A percentile compares a stretch with the other conserved stretches of the same genome.
Conservation (phyloP, 2,329 filamentous ascomycete species). For the Cladosporium sphaerospermum region DNA sequence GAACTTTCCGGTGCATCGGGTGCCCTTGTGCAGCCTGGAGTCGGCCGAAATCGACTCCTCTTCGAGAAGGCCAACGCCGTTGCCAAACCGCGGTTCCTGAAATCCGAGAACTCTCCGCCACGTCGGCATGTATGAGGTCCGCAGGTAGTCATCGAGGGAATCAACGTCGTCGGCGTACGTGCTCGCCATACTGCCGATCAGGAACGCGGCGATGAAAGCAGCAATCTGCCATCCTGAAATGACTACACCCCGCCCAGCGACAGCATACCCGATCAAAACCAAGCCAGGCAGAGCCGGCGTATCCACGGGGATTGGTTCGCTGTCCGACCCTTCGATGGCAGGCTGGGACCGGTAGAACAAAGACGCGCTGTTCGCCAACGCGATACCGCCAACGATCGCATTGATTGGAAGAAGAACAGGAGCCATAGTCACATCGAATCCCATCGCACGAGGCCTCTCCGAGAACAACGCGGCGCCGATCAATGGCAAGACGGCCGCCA, state of each 20-base stretch:
- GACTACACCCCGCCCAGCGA: background rate
- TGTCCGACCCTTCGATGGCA: background rate
- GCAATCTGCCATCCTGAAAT: conserved; percentile 6
- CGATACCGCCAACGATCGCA: conserved; percentile 1
- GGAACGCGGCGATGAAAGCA: conserved; percentile 1
- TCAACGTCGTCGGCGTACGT: background rate
- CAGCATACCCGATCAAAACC: background rate
- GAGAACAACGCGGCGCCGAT: background rate
- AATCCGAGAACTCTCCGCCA: conserved; percentile 4
- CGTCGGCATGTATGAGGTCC: background rate
- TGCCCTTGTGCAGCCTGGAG: background rate
- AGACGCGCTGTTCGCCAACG: background rate
- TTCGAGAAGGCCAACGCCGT: background rate
- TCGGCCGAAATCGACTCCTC: background rate
- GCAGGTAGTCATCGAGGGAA: background rate
- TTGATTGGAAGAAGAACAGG: background rate
- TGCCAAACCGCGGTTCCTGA: background rate
- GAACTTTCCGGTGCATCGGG: background rate
- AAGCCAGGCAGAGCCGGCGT: conserved; percentile 1
- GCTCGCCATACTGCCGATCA: background rate
- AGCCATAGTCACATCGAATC: background rate
- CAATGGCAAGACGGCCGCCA: background rate
- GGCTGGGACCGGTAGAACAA: conserved; percentile 1
- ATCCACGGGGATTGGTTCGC: background rate
- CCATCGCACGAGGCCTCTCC: background rate